Evolutionary conservation across 805 yeast genomes (phyloP).

Genomic region (Metschnikowia chrysomelidarum): DNA sequence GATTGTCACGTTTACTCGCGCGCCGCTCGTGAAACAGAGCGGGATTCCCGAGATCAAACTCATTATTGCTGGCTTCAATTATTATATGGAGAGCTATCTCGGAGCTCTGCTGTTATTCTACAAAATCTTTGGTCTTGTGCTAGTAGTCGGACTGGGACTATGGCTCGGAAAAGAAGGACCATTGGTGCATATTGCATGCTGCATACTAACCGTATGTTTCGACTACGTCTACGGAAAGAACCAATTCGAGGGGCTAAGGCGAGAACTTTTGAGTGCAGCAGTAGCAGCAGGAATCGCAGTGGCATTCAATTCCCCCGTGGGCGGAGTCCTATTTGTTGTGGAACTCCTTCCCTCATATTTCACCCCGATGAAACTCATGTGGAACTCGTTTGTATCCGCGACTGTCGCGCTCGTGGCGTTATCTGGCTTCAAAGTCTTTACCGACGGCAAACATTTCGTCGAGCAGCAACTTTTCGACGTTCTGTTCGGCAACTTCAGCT

Average conservation of each 20-base stretch:
- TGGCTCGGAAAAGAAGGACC: constrained; percentile 92
- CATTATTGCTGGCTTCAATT: constrained; percentile 62
- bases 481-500: constrained; percentile 66
- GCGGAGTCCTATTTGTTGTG: constrained; percentile 77
- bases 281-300: constrained; percentile 82
- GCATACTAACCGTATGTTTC: constrained; percentile 39
- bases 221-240: constrained; percentile 26
- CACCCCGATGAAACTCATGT: constrained; percentile 62
- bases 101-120: constrained; percentile 49
- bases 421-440: constrained; percentile 37
- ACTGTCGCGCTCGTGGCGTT: constrained; percentile 67
- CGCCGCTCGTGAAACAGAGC: constrained; percentile 37
- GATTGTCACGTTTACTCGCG: constrained; percentile 26
- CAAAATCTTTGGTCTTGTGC: constrained; percentile 56
- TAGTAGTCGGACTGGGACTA: constrained; percentile 72
- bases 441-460: constrained; percentile 37
- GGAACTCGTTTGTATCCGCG: constrained; percentile 82
- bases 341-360: constrained; percentile 68
- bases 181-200: constrained; percentile 72
- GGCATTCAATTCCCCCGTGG: constrained; percentile 85
- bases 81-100: constrained; percentile 46
- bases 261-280: constrained; percentile 72
- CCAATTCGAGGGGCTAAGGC: constrained; percentile 54
- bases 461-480: constrained; percentile 57
- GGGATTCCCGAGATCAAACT: constrained; percentile 77